Conservation (phyloP, 495 filamentous ascomycete genomes). For the Neurospora intermedia region DNA sequence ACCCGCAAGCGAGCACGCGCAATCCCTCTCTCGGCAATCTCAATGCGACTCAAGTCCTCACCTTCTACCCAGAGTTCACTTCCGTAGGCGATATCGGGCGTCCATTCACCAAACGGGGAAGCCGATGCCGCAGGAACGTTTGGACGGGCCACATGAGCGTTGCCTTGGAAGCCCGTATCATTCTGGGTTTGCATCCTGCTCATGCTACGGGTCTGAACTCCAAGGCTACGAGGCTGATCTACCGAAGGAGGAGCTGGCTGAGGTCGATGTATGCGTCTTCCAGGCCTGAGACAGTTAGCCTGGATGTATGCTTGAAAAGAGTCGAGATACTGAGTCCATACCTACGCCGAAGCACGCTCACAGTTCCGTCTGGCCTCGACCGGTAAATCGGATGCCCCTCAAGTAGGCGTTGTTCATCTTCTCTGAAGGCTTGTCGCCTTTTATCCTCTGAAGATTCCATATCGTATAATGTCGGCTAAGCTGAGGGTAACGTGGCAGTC, state of each 20-base stretch:
- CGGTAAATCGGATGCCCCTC: background rate
- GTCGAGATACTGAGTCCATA: background rate
- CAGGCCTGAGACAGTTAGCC: background rate
- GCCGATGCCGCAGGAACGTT: background rate
- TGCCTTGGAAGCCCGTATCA: background rate
- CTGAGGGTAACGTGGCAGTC: background rate
- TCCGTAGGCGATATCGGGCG: conserved; percentile 14
- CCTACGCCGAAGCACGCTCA: background rate
- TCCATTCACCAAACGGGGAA: conserved; percentile 7
- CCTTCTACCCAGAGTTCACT: conserved; percentile 17
- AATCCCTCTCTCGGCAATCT: conserved; percentile 29
- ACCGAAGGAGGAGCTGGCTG: background rate
- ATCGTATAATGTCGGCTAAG: background rate
- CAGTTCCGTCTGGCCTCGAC: background rate
- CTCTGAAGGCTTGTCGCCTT: background rate
- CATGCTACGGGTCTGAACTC: background rate
- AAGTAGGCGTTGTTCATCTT: background rate
- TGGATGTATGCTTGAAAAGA: background rate
- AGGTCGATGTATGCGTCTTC: background rate
- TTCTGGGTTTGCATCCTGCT: background rate
- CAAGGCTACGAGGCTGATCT: background rate
- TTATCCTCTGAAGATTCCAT: background rate
- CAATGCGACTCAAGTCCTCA: conserved; percentile 29
- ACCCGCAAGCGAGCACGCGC: conserved; percentile 24
- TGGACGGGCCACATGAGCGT: background rate